These are phyloP conservation scores for Diaporthe citri DNA, from an alignment of 2,329 filamentous ascomycete genomes.

Conservation along the genomic window DNA sequence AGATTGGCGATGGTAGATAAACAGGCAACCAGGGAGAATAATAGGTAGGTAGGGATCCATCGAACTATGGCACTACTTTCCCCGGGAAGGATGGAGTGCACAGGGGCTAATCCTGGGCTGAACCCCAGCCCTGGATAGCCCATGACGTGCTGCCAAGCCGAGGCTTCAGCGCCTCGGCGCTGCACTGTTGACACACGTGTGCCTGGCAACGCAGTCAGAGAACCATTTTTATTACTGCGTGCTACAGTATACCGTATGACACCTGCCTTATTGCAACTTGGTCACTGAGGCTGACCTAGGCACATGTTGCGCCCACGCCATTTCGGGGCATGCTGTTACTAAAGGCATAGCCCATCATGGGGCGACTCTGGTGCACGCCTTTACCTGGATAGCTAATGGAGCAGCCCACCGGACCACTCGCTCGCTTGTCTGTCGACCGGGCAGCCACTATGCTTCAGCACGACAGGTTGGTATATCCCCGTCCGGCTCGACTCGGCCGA, in stretches of 20 bases:
- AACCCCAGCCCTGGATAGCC: slow-evolving; percentile 3
- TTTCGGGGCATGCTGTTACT: background rate
- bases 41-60: slow-evolving; percentile 7
- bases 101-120: slow-evolving; percentile 35
- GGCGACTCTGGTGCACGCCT: background rate
- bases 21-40: slow-evolving; percentile 1
- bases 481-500: background rate
- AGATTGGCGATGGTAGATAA: background rate
- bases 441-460: background rate
- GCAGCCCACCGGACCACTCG: background rate
- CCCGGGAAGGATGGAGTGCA: background rate
- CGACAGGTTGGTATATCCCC: background rate
- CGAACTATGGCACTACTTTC: background rate
- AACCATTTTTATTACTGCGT: background rate
- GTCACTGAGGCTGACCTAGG: background rate
- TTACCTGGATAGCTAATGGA: too few species aligned
- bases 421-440: background rate
- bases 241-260: background rate
- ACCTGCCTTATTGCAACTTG: background rate
- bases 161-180: slow-evolving; percentile 2
- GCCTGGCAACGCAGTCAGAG: background rate
- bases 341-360: background rate
- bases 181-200: slow-evolving; percentile 4
- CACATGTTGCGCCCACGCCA: background rate
- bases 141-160: slow-evolving; percentile 32